Percentiles rank a stretch among this genome's conserved stretches.
phyloP scores from a whole-genome alignment of 2,329 filamentous ascomycete genomes.

The Eutypa lata region DNA sequence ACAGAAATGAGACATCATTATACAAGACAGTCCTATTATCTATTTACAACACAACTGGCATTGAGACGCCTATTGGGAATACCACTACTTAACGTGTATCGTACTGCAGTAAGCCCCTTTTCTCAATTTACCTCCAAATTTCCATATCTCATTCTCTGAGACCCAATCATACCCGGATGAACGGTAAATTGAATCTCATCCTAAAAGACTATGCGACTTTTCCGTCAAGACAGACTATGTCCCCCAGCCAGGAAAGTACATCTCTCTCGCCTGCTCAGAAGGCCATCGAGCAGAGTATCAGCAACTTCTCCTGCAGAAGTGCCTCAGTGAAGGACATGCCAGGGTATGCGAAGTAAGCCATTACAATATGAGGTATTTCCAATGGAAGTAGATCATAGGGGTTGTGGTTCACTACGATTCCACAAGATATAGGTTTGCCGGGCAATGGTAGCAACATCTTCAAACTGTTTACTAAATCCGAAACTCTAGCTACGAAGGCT shows the following conservation, averaged over 20 bases:
- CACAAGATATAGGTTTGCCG: conserved; percentile 39
- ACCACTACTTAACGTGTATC: no score
- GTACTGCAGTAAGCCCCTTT: no score
- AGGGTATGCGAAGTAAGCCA: conserved; percentile 46
- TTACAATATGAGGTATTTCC: conserved; percentile 41
- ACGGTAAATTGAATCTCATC: conserved; percentile 9
- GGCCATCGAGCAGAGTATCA: conserved; percentile 39
- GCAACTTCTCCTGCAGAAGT: conserved; percentile 42
- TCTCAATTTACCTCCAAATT: no score
- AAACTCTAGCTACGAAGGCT: conserved; percentile 39
- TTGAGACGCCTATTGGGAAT: no score
- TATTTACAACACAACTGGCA: no score
- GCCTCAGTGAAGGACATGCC: conserved; percentile 45
- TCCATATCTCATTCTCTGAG: no score
- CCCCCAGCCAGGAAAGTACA: conserved; percentile 31
- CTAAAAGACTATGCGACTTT: conserved; percentile 10
- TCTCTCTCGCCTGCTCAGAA: conserved; percentile 33
- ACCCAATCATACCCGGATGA: conserved; percentile 11
- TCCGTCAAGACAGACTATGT: conserved; percentile 35
- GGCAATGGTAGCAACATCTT: conserved; percentile 49
- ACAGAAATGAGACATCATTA: no score
- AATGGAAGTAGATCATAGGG: no score
- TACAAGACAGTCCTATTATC: no score
- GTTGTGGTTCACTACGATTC: no score
- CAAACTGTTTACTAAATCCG: conserved; percentile 35